These are phyloP conservation scores for Opeltia flavorubescens DNA, from an alignment of 495 filamentous ascomycete species.

Conservation along the genomic window DNA sequence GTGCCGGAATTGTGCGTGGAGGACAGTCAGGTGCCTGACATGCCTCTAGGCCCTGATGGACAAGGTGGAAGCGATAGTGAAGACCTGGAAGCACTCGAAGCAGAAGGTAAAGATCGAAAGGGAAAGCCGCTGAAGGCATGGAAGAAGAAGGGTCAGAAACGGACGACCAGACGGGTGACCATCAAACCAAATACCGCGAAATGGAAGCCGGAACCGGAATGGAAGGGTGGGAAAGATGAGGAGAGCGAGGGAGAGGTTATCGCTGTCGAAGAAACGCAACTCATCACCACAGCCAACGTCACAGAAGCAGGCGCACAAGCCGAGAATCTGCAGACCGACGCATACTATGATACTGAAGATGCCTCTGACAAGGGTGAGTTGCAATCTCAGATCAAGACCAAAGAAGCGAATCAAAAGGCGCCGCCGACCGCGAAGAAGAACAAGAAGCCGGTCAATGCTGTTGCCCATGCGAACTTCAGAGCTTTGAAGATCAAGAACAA, in stretches of 20 bases:
- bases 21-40: slow-evolving; percentile 42
- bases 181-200: slow-evolving; percentile 45
- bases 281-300: slow-evolving; percentile 14
- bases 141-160: slow-evolving; percentile 90
- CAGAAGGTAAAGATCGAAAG: slow-evolving; percentile 12
- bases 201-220: slow-evolving; percentile 19
- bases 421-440: slow-evolving; percentile 23
- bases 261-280: slow-evolving; percentile 30
- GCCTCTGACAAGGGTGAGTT: slow-evolving; percentile 22
- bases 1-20: slow-evolving; percentile 33
- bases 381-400: slow-evolving; percentile 10
- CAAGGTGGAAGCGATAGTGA: slow-evolving; percentile 35
- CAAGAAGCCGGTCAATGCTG: slow-evolving; percentile 56
- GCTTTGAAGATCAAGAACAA: slow-evolving; percentile 62
- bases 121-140: slow-evolving; percentile 45
- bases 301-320: slow-evolving; percentile 10
- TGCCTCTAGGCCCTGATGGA: slow-evolving; percentile 49
- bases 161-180: slow-evolving; percentile 63
- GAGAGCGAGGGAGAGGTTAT: slow-evolving; percentile 21
- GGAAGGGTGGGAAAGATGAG: slow-evolving; percentile 14
- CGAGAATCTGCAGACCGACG: slow-evolving; percentile 16
- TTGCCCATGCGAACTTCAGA: slow-evolving; percentile 73
- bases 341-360: slow-evolving; percentile 6
- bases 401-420: slow-evolving; percentile 12
- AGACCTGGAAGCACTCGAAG: slow-evolving; percentile 23